Conservation (phyloP, 768 basidiomycete genomes). For the Crepidotus variabilis region DNA sequence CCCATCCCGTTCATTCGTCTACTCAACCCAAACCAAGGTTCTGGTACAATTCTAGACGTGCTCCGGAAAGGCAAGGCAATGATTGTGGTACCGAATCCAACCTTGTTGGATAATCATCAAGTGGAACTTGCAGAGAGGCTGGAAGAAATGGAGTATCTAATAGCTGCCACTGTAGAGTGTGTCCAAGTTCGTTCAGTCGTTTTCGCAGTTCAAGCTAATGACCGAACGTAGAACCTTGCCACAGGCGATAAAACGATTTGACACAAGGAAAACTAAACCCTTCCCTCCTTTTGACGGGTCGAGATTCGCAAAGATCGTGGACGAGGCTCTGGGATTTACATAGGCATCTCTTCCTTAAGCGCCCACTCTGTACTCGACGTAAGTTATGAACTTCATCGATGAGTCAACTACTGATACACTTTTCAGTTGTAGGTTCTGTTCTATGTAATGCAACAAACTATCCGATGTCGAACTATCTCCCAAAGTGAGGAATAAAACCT, state of each 20-base stretch:
- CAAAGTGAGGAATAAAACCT: too few species aligned
- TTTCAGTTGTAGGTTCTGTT: too few species aligned
- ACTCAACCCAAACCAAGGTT: constrained; percentile 47
- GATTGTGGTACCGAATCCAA: constrained; percentile 86
- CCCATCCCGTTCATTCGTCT: neutral
- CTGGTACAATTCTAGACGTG: constrained; percentile 91
- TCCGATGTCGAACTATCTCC: too few species aligned
- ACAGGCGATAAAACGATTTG: constrained; percentile 47
- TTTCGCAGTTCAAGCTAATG: neutral
- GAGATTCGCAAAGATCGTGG: constrained; percentile 63
- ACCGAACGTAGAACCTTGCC: constrained; percentile 43
- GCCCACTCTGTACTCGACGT: too few species aligned
- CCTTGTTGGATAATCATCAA: constrained; percentile 92
- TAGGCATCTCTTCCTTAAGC: constrained; percentile 21
- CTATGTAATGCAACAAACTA: too few species aligned
- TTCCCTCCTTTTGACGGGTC: constrained; percentile 71
- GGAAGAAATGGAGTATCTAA: constrained; percentile 52
- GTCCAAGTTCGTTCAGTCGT: constrained; percentile 20
- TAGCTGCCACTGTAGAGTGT: constrained; percentile 55
- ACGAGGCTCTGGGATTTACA: constrained; percentile 76
- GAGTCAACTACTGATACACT: too few species aligned
- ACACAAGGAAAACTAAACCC: constrained; percentile 39
- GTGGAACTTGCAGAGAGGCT: constrained; percentile 78
- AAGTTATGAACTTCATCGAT: too few species aligned
- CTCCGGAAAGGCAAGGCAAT: constrained; percentile 71